These are phyloP conservation scores for Laetiporus sulphureus DNA, from an alignment of 1,284 basidiomycete genomes.

Conservation along the genomic window DNA sequence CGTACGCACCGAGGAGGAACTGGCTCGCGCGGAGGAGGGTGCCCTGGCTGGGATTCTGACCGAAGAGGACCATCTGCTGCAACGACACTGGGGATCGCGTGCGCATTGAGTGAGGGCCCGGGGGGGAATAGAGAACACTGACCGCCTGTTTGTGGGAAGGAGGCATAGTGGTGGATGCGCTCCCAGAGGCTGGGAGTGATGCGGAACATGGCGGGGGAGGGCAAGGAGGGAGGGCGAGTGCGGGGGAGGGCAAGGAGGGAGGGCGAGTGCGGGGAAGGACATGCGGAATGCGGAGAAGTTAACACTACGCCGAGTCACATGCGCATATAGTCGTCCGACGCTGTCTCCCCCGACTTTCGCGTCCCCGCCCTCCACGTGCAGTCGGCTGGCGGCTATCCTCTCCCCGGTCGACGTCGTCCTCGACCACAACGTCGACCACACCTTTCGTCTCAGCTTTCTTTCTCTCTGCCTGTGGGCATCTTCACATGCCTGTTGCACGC, in stretches of 20 bases:
- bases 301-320: neutral
- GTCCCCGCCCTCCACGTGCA: too few species aligned
- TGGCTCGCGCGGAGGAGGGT: slow-evolving; percentile 83
- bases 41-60: slow-evolving; percentile 83
- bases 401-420: too few species aligned
- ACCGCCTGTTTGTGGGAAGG: slow-evolving; percentile 91
- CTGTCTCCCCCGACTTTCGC: neutral
- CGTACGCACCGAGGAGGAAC: slow-evolving; percentile 63
- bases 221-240: neutral
- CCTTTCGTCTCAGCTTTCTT: too few species aligned
- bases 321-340: neutral
- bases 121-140: slow-evolving; percentile 21
- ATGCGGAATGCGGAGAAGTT: neutral
- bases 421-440: too few species aligned
- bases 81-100: slow-evolving; percentile 67
- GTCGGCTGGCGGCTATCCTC: too few species aligned
- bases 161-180: slow-evolving; percentile 90
- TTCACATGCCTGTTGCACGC: too few species aligned
- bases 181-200: slow-evolving; percentile 85
- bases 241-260: neutral
- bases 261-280: neutral
- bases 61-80: slow-evolving; percentile 88
- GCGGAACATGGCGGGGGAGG: slow-evolving; percentile 38
- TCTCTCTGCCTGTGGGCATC: too few species aligned
- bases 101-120: neutral